These are phyloP conservation scores for Trichoderma sp. DNA, from an alignment of 2,329 filamentous ascomycete species.

Conservation along the genomic window DNA sequence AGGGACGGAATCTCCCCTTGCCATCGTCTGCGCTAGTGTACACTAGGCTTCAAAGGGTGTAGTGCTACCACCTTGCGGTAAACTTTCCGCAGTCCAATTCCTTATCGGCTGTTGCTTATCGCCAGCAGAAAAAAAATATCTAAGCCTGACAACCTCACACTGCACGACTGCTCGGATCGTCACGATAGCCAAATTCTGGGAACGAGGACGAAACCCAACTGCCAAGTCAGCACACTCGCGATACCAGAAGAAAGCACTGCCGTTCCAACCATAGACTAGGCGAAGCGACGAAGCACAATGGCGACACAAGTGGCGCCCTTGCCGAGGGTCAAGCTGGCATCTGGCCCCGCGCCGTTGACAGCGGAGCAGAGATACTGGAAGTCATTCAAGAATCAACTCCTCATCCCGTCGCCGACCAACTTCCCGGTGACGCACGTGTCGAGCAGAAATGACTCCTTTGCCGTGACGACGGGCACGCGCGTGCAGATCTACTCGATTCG, in stretches of 20 bases:
- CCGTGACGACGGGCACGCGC: slow-evolving; percentile 89
- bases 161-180: neutral
- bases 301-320: slow-evolving; percentile 82
- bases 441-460: slow-evolving; percentile 75
- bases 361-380: slow-evolving; percentile 97
- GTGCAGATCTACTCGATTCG: slow-evolving; percentile 93
- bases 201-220: neutral
- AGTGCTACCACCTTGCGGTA: neutral
- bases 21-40: neutral
- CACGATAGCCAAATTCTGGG: neutral
- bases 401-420: slow-evolving; percentile 87
- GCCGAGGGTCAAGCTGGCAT: slow-evolving; percentile 78
- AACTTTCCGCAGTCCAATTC: neutral
- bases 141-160: slow-evolving; percentile 7
- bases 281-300: slow-evolving; percentile 55
- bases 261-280: neutral
- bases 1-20: neutral
- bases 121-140: slow-evolving; percentile 22
- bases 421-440: slow-evolving; percentile 91
- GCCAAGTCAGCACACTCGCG: neutral
- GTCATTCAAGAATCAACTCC: slow-evolving; percentile 87
- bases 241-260: neutral
- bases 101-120: slow-evolving; percentile 16
- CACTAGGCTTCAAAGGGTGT: neutral
- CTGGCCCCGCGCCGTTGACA: slow-evolving; percentile 79